Evolutionary conservation across 176 grass and related monocot genomes (phyloP), one percentile per base, ranked within the genome.

Genomic region (Phragmites australis): DNA sequence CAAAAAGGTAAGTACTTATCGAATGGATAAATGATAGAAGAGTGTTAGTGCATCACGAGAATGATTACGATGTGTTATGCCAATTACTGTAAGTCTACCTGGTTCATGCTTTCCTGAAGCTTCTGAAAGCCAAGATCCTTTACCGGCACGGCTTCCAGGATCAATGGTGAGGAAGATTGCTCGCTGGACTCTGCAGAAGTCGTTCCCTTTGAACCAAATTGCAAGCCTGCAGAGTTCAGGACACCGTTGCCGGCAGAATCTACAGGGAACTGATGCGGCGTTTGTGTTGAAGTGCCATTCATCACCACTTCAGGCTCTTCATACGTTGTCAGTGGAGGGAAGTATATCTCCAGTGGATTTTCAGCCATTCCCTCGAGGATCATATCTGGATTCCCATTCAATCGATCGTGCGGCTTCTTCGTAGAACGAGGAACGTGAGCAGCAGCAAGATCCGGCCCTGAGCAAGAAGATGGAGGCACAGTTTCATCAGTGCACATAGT

Each of bases 31-130:
- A 72, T 54, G 32, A 40, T 13, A 31, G 62, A 37, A 5, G n/a
- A n/a, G n/a, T n/a, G n/a, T n/a, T n/a, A 49, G 15, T 46, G 1
- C 25, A 57, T 32, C n/a, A 45, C 7, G 6, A 72, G n/a, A 64
- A 80, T 2, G 59, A 0, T 22, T 62, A 23, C 58, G 62, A 40
- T 4, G 65, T 3, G 46, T 9, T 40, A 9, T 29, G 74, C 1
- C 52, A 39, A 42, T 71, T 5, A 65, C 78, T 39, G 79, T 21
- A 68, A 40, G 32, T 14, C 53, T 58, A 94, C 92, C 86, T 91
- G 86, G 70, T 83, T 76, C 60, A 91, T 66, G 31, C 81, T 66
- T 54, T 87, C 48, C 65, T 87, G 92, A 84, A 94, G 88, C 76
- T 89, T 88, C 17, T 89, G 76, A 77, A 94, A 91, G 15, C 83